Percentiles rank a stretch among this genome's conserved stretches.
phyloP scores from a whole-genome alignment of 1,139 yeast species.

The Pichia inconspicua region DNA sequence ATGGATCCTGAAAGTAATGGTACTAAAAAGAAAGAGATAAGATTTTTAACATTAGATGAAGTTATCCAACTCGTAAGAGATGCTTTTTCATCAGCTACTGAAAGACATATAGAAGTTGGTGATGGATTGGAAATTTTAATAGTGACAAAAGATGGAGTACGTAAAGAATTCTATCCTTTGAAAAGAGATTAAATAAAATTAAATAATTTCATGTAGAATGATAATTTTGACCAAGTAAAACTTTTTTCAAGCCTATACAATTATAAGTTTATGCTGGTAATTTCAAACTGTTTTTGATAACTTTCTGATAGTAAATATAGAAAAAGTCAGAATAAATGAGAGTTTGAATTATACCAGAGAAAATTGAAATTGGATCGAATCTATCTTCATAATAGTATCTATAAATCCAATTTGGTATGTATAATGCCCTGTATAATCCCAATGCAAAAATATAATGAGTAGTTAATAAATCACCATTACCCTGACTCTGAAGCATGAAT shows the following conservation, averaged over 20 bases:
- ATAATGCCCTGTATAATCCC: conserved; percentile 81
- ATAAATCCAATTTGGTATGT: conserved; percentile 92
- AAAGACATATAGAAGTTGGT: conserved; percentile 97
- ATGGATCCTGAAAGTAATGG: conserved; percentile 69
- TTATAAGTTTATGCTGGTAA: conserved; percentile 31
- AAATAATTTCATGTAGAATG: not conserved
- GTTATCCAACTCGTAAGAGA: conserved; percentile 82
- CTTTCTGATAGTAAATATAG: conserved; percentile 79
- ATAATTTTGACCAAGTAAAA: too few relatives aligned
- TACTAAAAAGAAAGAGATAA: conserved; percentile 48
- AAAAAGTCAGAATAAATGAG: conserved; percentile 88
- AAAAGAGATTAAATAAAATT: conserved; percentile 71
- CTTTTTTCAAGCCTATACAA: too few relatives aligned
- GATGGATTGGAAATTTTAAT: conserved; percentile 87
- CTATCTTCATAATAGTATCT: conserved; percentile 64
- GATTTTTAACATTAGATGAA: conserved; percentile 70
- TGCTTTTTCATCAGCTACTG: conserved; percentile 93
- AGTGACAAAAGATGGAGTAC: conserved; percentile 88
- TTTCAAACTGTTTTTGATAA: conserved; percentile 75
- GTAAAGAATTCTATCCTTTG: conserved; percentile 73
- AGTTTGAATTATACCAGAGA: conserved; percentile 83
- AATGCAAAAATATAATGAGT: conserved; percentile 89
- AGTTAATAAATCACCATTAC: conserved; percentile 81
- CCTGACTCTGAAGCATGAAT: conserved; percentile 81
- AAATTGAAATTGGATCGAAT: conserved; percentile 62